Evolutionary conservation across 495 filamentous ascomycete species (phyloP).

Genomic region (Gamarada debralockiae): DNA sequence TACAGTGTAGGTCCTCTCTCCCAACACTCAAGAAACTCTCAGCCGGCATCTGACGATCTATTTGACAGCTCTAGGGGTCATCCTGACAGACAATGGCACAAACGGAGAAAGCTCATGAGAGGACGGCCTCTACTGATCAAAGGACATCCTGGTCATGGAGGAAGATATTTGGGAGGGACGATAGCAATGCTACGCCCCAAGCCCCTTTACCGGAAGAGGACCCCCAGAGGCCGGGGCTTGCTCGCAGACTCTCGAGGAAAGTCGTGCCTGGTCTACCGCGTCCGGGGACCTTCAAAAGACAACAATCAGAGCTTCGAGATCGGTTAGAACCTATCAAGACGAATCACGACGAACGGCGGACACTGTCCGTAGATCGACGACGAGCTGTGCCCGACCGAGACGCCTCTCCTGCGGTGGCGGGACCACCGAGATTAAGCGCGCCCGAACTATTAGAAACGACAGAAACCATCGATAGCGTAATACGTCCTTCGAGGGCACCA

Average conservation of each 20-base stretch:
- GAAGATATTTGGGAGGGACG: slow-evolving; percentile 29
- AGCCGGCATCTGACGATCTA: slow-evolving; percentile 12
- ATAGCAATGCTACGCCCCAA: not conserved
- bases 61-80: slow-evolving; percentile 7
- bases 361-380: slow-evolving; percentile 63
- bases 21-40: not conserved
- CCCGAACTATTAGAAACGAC: slow-evolving; percentile 18
- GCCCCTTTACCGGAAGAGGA: slow-evolving; percentile 10
- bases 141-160: slow-evolving; percentile 28
- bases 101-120: slow-evolving; percentile 19
- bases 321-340: slow-evolving; percentile 61
- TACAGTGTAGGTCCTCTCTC: not conserved
- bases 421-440: slow-evolving; percentile 16
- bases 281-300: slow-evolving; percentile 71
- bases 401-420: slow-evolving; percentile 10
- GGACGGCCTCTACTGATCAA: slow-evolving; percentile 20
- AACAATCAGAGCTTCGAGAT: slow-evolving; percentile 74
- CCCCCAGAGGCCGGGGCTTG: slow-evolving; percentile 34
- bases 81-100: slow-evolving; percentile 22
- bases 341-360: slow-evolving; percentile 61
- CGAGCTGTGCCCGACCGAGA: slow-evolving; percentile 6
- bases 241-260: slow-evolving; percentile 57
- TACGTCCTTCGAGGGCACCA: not conserved
- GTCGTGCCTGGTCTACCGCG: slow-evolving; percentile 79
- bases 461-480: slow-evolving; percentile 13